phyloP scores from a whole-genome alignment of 345 rosid species.

The Abelmoschus esculentus region DNA sequence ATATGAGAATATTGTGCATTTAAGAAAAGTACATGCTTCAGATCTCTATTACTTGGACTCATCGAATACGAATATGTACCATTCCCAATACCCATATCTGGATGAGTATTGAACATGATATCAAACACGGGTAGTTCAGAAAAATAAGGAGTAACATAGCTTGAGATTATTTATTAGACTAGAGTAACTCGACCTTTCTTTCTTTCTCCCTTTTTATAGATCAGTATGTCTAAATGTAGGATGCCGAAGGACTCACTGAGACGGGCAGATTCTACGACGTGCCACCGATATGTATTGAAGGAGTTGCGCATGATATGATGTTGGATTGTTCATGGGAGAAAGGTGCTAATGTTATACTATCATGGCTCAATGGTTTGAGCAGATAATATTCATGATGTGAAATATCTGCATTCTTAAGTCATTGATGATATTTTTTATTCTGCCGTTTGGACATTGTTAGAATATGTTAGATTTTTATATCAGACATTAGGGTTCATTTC shows the following conservation, averaged over 20 bases:
- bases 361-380: slow-evolving; percentile 46
- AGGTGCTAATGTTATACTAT: slow-evolving; percentile 45
- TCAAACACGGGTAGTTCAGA: neutral
- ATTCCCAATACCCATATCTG: neutral
- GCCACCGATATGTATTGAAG: slow-evolving; percentile 50
- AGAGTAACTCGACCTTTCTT: neutral
- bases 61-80: neutral
- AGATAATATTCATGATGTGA: neutral
- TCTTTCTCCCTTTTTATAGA: neutral
- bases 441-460: neutral
- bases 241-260: slow-evolving; percentile 53
- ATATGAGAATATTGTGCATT: neutral
- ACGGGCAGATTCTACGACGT: slow-evolving; percentile 58
- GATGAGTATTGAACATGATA: neutral
- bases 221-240: slow-evolving; percentile 28
- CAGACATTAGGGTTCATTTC: neutral
- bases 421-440: neutral
- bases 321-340: slow-evolving; percentile 73
- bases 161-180: neutral
- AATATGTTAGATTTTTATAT: neutral
- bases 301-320: slow-evolving; percentile 91
- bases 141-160: neutral
- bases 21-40: too few relatives aligned
- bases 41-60: neutral
- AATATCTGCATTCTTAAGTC: neutral